These are phyloP conservation scores for Dioszegia crocea DNA, from an alignment of 768 basidiomycete species.

Conservation along the genomic window DNA sequence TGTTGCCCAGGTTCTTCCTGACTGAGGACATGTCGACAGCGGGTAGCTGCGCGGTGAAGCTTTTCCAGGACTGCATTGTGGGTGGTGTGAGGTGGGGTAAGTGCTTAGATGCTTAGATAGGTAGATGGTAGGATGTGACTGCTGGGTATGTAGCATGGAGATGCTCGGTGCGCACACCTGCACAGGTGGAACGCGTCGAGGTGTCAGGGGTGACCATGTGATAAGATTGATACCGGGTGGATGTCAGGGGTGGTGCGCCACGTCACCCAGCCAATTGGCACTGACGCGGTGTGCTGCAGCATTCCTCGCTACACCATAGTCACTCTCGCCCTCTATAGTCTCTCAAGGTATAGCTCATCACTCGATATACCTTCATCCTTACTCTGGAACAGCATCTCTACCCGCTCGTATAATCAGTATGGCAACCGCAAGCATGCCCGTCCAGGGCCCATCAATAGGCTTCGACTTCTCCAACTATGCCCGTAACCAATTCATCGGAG, in stretches of 20 bases:
- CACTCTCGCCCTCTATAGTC: neutral
- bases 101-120: neutral
- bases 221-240: too few species aligned
- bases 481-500: conserved; percentile 47
- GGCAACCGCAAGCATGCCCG: conserved; percentile 19
- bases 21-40: conserved; percentile 45
- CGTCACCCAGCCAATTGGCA: neutral
- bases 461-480: conserved; percentile 51
- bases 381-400: too few species aligned
- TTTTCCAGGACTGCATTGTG: conserved; percentile 41
- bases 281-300: conserved; percentile 10
- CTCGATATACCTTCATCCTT: too few species aligned
- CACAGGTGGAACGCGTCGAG: too few species aligned
- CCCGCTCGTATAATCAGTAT: too few species aligned
- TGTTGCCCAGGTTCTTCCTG: conserved; percentile 43
- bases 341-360: too few species aligned
- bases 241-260: neutral
- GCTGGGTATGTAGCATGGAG: too few species aligned
- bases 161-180: too few species aligned
- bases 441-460: conserved; percentile 31
- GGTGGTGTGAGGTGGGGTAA: neutral
- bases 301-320: conserved; percentile 3
- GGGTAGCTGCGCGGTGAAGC: conserved; percentile 35
- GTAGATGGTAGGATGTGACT: neutral
- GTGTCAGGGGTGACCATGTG: too few species aligned